Base-by-base conservation (phyloP, 129 eudicot genomes). In the Flaveria ramosissima region DNA sequence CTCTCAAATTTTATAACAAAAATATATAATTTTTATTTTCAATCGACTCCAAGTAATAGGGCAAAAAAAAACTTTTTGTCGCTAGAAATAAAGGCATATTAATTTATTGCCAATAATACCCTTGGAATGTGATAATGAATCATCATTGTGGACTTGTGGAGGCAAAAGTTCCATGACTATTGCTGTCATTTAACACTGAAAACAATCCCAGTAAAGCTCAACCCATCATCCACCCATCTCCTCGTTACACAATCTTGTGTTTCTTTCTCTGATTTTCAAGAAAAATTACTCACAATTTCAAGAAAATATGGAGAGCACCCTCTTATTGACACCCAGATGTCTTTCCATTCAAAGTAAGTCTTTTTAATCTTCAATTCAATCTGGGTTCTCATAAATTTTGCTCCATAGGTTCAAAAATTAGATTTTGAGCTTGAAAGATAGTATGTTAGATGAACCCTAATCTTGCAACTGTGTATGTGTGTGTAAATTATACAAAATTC, bases 261-360 rank as follows among this genome's bases (percentile, higher is more conserved):
- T 1, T 24, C 17, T 61, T 32, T 70, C 76, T 65, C 70, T 80
- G 68, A 45, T 52, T 71, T 76, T 60, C 69, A 16, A 68, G 30
- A 68, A 12, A 30, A 32, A 71, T 24, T 3, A 63, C 73, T 36
- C 61, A 71, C 68, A 76, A 26, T 6, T 73, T 16, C 74, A 82
- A 52, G 67, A 64, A 56, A 42, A 70, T 52, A 89, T 90, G 96
- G 85, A 84, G 79, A 83, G 83, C 73, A 71, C 87, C n/a, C 86
- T 90, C 50, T 68, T 87, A 73, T 81, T 85, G 43, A n/a, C 87
- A 30, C 73, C 90, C 68, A 78, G 81, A 68, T 71, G 47, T 73
- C 53, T 73, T 59, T 85, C 88, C 74, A 21, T 64, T 41, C 85
- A 70, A 62, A 83, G 96, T 89, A 89, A 83, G 85, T 69, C 14